Base-by-base conservation (phyloP, 2,329 filamentous ascomycete species). In the Sarocladium brachiariae region DNA sequence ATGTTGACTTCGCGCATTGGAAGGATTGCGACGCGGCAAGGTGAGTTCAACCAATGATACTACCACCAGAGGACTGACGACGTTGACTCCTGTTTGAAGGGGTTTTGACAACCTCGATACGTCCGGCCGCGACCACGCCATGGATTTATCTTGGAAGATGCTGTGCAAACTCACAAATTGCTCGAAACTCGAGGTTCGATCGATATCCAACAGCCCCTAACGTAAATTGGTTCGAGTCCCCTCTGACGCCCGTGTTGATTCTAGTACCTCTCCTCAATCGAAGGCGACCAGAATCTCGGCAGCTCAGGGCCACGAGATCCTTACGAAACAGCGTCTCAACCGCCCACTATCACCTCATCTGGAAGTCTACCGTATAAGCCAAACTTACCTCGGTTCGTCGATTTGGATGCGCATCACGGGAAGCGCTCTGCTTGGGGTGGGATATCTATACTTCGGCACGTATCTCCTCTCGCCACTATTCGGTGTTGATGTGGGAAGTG, bases 341-440 rank as follows among this genome's bases (percentile, higher is more conserved):
- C 88, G 89, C 53, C 89, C 89, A 61, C 77, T 92, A 59, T 76
- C 87, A 31, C 89, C 89, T 37, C 89, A 93, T 66, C 78, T 95
- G 53, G 63, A 70, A 60, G 88, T 90, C 76, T 95, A 93, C 80
- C 75, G 78, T 63, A 81, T 83, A 52, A 81, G 86, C 66, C 84
- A 93, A 68, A 90, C 87, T 61, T 93, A 83, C 83, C 81, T 85
- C 66, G 74, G 75, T 56, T 81, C 80, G 55, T 78, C 72, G 52
- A 71, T 73, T 56, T 73, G 86, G 66, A 84, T 88, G 75, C 87
- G 89, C 61, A 78, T 92, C 70, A 89, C 86, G 8, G 89, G 86
- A 59, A 66, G 76, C 60, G 65, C 74, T 52, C 74, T 91, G 55
- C 81, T 80, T 53, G 85, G 84, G 50, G 68, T 72, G 31, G 75